Base-by-base conservation (phyloP, 2,329 filamentous ascomycete genomes). In the Cercospora zeae-maydis region DNA sequence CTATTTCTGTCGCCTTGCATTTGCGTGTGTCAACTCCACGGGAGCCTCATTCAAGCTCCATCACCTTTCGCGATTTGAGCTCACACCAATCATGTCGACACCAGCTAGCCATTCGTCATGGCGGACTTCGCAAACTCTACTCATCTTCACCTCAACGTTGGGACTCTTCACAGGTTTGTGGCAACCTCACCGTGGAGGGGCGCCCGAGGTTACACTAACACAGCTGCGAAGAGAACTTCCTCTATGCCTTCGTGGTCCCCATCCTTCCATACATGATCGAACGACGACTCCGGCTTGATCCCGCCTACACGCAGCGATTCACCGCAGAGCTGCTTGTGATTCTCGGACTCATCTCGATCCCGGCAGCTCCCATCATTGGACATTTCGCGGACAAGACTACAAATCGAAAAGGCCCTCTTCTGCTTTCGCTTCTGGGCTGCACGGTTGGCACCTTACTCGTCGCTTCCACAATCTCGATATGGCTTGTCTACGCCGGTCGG, bases 281-380 rank as follows among this genome's bases (percentile, higher is more conserved):
- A 57, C 36, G 21, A 2, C 62, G 66, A 9, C 58, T 68, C 6
- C 13, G 47, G 1, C 61, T 63, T 13, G 52, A 62, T 51, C 58
- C 66, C 2, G 39, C 58, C 14, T 62, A 60, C 21, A 66, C 66
- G 5, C 66, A 68, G 51, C 54, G 62, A 30, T 62, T 63, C n/a
- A 65, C 62, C 4, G 63, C 59, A 9, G 61, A 59, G 13, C 42
- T 68, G 6, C 61, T 68, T 21, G 61, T 65, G 33, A 58, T 66
- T 31, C 78, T 77, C 67, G 83, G 82, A n/a, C 76, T 72, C 76
- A 82, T 78, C 68, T 78, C 74, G 24, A 71, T 73, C 31, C 73
- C 76, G 10, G 78, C 64, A 8, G 66, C 66, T 1, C 66, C 66
- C 13, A 62, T 66, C 14, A 68, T 68, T 5, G 66, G 62, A 24